Evolutionary conservation across 1,284 basidiomycete genomes (phyloP).

Genomic region (Trametes sp.): DNA sequence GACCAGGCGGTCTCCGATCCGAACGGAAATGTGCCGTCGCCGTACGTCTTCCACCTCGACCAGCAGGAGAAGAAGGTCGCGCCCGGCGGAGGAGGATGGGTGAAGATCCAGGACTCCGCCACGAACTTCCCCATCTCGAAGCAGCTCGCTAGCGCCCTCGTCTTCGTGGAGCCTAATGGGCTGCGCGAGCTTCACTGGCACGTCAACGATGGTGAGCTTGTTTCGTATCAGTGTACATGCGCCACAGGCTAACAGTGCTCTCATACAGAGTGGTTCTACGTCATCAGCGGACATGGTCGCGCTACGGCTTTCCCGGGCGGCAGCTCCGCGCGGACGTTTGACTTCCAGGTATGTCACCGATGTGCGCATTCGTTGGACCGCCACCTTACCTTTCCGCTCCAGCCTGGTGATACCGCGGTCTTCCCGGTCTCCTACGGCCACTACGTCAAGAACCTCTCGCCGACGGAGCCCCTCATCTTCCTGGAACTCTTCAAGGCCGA

Average conservation of each 20-base stretch:
- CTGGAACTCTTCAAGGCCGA: slow-evolving; percentile 40
- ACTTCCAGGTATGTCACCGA: slow-evolving; percentile 35
- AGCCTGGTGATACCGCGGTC: slow-evolving; percentile 40
- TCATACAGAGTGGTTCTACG: slow-evolving; percentile 39
- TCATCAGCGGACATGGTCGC: slow-evolving; percentile 38
- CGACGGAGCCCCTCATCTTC: slow-evolving; percentile 40
- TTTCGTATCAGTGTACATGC: neutral
- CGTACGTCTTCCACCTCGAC: slow-evolving; percentile 40
- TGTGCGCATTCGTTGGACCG: neutral
- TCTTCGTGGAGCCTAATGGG: slow-evolving; percentile 40
- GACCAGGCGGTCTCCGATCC: slow-evolving; percentile 38
- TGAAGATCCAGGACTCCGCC: slow-evolving; percentile 40
- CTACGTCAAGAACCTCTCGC: slow-evolving; percentile 41
- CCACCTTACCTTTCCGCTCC: neutral
- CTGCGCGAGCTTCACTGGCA: slow-evolving; percentile 42
- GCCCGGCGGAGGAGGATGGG: slow-evolving; percentile 37
- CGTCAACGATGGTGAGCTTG: slow-evolving; percentile 32
- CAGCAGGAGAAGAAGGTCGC: slow-evolving; percentile 35
- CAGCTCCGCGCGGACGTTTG: slow-evolving; percentile 37
- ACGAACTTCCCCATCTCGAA: slow-evolving; percentile 40
- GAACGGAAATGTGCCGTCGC: slow-evolving; percentile 36
- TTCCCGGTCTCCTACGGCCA: slow-evolving; percentile 40
- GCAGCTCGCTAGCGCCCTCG: slow-evolving; percentile 36
- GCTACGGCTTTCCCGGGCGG: slow-evolving; percentile 40
- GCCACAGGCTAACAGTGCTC: neutral